Percentiles rank a stretch among this genome's conserved stretches.
Conservation (phyloP, 352 stramenopile genomes). For the Salisapilia sapeloensis region DNA sequence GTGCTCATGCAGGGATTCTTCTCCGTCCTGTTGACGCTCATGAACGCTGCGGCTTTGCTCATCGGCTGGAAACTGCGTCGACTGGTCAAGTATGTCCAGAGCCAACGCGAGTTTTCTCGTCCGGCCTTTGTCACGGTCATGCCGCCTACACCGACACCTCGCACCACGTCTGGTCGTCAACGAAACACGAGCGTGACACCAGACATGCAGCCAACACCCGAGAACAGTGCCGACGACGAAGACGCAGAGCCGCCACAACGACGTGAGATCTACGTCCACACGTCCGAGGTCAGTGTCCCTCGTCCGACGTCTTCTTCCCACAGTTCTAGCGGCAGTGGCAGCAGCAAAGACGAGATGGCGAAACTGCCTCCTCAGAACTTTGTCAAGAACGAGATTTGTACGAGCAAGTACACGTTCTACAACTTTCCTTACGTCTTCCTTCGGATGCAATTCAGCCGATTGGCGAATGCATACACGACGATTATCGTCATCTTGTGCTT, state of each 20-base stretch:
- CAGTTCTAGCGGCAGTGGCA: conserved; percentile 1
- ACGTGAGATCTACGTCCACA: conserved; percentile 17
- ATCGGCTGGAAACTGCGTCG: conserved; percentile 80
- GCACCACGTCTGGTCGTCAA: conserved; percentile 1
- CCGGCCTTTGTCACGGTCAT: conserved; percentile 64
- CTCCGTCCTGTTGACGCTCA: conserved; percentile 55
- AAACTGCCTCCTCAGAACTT: conserved; percentile 28
- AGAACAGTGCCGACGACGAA: conserved; percentile 20
- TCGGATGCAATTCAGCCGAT: conserved; percentile 82
- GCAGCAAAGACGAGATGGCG: conserved; percentile 6
- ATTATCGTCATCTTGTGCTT: conserved; percentile 83
- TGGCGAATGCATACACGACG: conserved; percentile 81
- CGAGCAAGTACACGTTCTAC: conserved; percentile 85
- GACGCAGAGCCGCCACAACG: conserved; percentile 16
- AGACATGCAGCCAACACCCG: conserved; percentile 5
- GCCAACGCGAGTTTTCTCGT: conserved; percentile 62
- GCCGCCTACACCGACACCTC: conserved; percentile 11
- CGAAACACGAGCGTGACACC: too few species aligned
- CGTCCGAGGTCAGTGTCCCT: conserved; percentile 4
- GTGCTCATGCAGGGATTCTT: conserved; percentile 80
- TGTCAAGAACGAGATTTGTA: conserved; percentile 61
- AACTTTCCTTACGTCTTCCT: conserved; percentile 83
- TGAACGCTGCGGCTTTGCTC: conserved; percentile 62
- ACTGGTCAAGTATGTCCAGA: conserved; percentile 72
- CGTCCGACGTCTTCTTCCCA: conserved; percentile 9